Conservation (phyloP, 2,329 filamentous ascomycete genomes). For the Trichoderma sp. region DNA sequence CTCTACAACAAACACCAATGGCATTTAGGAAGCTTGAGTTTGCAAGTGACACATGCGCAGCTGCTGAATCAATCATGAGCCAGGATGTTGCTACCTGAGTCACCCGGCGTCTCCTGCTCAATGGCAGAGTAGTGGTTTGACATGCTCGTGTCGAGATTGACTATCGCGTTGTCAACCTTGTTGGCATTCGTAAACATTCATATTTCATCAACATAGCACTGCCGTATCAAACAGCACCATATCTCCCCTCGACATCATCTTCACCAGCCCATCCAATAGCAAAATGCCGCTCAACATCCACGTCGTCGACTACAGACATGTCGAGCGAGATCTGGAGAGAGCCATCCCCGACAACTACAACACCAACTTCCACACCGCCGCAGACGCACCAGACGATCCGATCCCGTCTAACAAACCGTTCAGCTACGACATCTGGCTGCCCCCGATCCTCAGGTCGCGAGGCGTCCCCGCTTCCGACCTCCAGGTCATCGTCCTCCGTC, state of each 20-base stretch:
- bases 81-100: neutral
- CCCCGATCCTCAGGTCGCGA: slow-evolving; percentile 44
- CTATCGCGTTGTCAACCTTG: neutral
- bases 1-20: neutral
- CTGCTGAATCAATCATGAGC: neutral
- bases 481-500: slow-evolving; percentile 40
- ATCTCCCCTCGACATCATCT: neutral
- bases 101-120: slow-evolving; percentile 3
- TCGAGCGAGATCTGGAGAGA: slow-evolving; percentile 27
- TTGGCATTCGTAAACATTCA: neutral
- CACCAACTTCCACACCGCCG: slow-evolving; percentile 41
- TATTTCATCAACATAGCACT: neutral
- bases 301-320: slow-evolving; percentile 27
- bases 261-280: neutral
- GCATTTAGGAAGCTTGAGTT: neutral
- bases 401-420: slow-evolving; percentile 41
- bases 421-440: slow-evolving; percentile 47
- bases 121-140: neutral
- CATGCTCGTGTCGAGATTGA: too few relatives aligned
- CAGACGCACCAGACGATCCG: slow-evolving; percentile 37
- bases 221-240: neutral
- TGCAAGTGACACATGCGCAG: neutral
- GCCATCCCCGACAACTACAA: slow-evolving; percentile 39
- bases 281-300: slow-evolving; percentile 29
- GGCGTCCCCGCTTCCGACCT: slow-evolving; percentile 32